Evolutionary conservation across 257 asterid species (phyloP).

Genomic region (Jaltomata sinuosa): DNA sequence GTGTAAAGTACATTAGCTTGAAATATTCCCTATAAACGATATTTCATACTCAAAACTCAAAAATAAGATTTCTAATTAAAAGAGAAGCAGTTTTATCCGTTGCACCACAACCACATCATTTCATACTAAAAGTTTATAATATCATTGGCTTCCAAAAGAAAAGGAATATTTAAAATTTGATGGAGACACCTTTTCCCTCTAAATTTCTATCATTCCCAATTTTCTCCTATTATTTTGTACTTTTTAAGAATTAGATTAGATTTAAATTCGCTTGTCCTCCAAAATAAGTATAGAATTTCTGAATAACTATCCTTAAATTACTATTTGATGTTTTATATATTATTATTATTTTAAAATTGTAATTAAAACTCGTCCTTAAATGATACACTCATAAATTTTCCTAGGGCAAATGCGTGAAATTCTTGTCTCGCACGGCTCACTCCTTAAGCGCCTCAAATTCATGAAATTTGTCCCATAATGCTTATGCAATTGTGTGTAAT

Average conservation of each 20-base stretch:
- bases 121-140: neutral
- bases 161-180: neutral
- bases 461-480: neutral
- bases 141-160: neutral
- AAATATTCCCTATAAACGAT: too few relatives aligned
- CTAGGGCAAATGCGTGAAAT: neutral
- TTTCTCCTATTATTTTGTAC: neutral
- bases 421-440: neutral
- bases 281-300: neutral
- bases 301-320: neutral
- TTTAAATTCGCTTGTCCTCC: neutral
- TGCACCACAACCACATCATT: too few relatives aligned
- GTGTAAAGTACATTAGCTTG: too few relatives aligned
- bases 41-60: too few relatives aligned
- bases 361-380: neutral
- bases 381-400: neutral
- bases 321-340: neutral
- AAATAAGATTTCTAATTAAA: too few relatives aligned
- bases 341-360: neutral
- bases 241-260: neutral
- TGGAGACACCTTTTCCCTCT: neutral
- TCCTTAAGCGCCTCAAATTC: neutral
- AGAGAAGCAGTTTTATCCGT: too few relatives aligned
- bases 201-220: neutral
- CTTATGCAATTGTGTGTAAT: neutral